phyloP scores from a whole-genome alignment of 345 rosid species.

The Psidium friedrichsthalianum region DNA sequence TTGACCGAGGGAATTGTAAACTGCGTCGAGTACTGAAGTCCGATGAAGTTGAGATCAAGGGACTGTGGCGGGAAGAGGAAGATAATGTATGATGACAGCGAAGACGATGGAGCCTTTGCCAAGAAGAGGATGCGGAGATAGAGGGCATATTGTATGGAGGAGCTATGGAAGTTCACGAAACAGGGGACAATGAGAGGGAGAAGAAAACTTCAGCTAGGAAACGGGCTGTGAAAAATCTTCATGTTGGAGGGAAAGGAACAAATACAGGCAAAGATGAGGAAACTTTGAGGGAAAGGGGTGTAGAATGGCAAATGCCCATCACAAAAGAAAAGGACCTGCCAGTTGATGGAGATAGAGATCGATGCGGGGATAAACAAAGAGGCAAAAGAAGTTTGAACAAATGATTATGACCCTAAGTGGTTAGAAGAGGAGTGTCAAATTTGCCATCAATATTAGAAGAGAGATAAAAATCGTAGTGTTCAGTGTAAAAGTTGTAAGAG shows the following conservation, averaged over 20 bases:
- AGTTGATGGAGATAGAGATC: too few species aligned
- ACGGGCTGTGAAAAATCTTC: background rate
- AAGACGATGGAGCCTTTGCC: background rate
- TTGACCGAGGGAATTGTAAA: background rate
- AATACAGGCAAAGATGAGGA: background rate
- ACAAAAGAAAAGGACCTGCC: too few species aligned
- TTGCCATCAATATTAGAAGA: constrained; percentile 35
- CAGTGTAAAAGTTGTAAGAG: constrained; percentile 12
- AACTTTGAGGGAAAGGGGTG: background rate
- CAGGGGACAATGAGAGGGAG: background rate
- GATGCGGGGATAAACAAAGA: too few species aligned
- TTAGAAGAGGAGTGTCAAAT: background rate
- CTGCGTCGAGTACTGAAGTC: background rate
- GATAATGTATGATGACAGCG: background rate
- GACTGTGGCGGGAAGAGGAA: background rate
- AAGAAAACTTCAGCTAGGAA: background rate
- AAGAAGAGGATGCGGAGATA: background rate
- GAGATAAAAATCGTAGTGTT: constrained; percentile 18
- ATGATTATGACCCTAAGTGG: background rate
- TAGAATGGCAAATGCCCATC: background rate
- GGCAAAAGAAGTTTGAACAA: background rate
- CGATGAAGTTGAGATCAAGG: background rate
- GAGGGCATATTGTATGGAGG: background rate
- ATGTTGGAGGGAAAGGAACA: background rate
- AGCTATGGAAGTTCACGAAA: background rate